Conservation (phyloP, 208 protist genomes). For the Trypanosoma vivax region DNA sequence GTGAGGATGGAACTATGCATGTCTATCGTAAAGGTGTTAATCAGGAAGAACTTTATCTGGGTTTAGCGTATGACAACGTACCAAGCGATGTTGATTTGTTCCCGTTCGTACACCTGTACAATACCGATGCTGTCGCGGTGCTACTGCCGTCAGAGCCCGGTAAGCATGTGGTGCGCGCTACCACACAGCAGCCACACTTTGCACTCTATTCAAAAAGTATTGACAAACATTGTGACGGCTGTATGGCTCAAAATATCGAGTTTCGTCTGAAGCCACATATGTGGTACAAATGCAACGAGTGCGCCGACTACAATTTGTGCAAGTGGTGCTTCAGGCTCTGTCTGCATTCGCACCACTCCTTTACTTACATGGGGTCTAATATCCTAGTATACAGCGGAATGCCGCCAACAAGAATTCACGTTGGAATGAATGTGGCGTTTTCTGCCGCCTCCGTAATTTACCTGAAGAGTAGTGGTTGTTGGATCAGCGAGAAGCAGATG, state of each 20-base stretch:
- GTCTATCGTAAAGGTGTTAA: conserved; percentile 80
- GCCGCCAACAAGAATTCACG: conserved; percentile 28
- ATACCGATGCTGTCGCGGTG: conserved; percentile 84
- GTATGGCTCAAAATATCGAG: conserved; percentile 48
- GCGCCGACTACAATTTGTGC: conserved; percentile 84
- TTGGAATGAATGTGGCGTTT: conserved; percentile 70
- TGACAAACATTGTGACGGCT: conserved; percentile 68
- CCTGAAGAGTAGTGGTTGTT: conserved; percentile 72
- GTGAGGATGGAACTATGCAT: conserved; percentile 65
- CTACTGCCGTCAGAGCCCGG: conserved; percentile 56
- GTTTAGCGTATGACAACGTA: conserved; percentile 79
- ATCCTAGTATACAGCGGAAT: conserved; percentile 48
- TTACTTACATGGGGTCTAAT: conserved; percentile 69
- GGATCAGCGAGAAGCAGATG: conserved; percentile 56
- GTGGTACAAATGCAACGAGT: conserved; percentile 91
- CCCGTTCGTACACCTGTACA: conserved; percentile 86
- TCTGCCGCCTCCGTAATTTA: conserved; percentile 60
- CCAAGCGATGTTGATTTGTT: conserved; percentile 50
- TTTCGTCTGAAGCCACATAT: conserved; percentile 23
- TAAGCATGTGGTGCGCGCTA: conserved; percentile 45
- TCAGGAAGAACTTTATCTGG: conserved; percentile 65
- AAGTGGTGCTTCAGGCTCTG: conserved; percentile 67
- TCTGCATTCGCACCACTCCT: conserved; percentile 80
- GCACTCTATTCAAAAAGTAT: conserved; percentile 37
- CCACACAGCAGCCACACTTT: conserved; percentile 69